Conservation (phyloP, 202 grass and related monocot genomes). For the Elaeis oleifera region DNA sequence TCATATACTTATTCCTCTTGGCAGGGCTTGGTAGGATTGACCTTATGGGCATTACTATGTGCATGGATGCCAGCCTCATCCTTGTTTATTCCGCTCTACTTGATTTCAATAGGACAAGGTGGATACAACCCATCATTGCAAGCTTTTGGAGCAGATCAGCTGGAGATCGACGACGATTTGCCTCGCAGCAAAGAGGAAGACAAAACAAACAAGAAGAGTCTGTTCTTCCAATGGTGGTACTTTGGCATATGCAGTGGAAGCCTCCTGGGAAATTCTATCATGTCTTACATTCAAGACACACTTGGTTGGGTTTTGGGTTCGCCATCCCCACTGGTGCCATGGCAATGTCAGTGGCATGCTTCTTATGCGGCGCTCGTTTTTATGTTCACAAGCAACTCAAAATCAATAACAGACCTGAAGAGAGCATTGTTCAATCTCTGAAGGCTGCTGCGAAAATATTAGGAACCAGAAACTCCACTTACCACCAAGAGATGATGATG, state of each 20-base stretch:
- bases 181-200: constrained; percentile 22
- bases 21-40: constrained; percentile 55
- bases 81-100: constrained; percentile 73
- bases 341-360: constrained; percentile 48
- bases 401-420: neutral
- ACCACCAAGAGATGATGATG: constrained; percentile 24
- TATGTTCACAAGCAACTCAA: constrained; percentile 43
- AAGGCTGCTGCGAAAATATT: constrained; percentile 26
- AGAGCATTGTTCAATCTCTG: constrained; percentile 27
- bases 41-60: constrained; percentile 51
- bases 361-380: constrained; percentile 46
- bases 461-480: constrained; percentile 23
- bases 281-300: constrained; percentile 81
- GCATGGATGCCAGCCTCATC: constrained; percentile 55
- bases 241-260: constrained; percentile 83
- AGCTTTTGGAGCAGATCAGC: constrained; percentile 84
- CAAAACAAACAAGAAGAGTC: constrained; percentile 50
- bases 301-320: constrained; percentile 68
- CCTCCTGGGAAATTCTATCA: constrained; percentile 70
- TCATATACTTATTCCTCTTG: neutral
- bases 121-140: constrained; percentile 79
- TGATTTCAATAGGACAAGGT: constrained; percentile 68
- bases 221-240: constrained; percentile 98
- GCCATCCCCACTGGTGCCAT: constrained; percentile 63
- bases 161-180: constrained; percentile 36